Conservation (phyloP, 73 alveolate genomes). For the Paramecium primaurelia region DNA sequence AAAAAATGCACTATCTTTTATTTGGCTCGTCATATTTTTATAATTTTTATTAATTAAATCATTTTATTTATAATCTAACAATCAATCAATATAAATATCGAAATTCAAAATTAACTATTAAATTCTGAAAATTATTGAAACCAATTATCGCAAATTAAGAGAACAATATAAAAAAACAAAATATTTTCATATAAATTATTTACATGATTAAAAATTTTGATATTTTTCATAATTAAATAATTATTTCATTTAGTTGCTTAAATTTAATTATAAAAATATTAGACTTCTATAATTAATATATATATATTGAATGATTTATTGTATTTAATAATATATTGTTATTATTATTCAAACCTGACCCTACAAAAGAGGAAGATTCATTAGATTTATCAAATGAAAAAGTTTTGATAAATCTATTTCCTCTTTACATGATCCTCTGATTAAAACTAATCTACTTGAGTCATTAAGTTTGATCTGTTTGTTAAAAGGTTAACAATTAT, state of each 20-base stretch:
- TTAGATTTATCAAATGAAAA: neutral
- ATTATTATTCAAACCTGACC: neutral
- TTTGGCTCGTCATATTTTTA: neutral
- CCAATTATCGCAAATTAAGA: neutral
- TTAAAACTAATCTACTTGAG: neutral
- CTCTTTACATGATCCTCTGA: neutral
- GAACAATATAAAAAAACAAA: neutral
- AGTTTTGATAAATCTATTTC: neutral
- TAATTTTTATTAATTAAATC: neutral
- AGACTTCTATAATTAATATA: neutral
- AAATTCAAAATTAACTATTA: neutral
- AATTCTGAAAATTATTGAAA: neutral
- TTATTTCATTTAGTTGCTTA: neutral
- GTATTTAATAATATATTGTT: neutral
- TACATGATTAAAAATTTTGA: no score
- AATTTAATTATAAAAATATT: no score
- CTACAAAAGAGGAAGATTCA: neutral
- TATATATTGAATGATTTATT: neutral
- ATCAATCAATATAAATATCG: neutral
- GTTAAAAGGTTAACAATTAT: neutral
- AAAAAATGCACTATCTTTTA: neutral
- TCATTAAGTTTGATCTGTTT: neutral
- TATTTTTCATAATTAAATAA: no score
- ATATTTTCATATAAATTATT: no score
- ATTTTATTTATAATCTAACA: neutral